Base-by-base conservation (phyloP, 2,329 filamentous ascomycete species). In the Ascocoryne sarcoides region DNA sequence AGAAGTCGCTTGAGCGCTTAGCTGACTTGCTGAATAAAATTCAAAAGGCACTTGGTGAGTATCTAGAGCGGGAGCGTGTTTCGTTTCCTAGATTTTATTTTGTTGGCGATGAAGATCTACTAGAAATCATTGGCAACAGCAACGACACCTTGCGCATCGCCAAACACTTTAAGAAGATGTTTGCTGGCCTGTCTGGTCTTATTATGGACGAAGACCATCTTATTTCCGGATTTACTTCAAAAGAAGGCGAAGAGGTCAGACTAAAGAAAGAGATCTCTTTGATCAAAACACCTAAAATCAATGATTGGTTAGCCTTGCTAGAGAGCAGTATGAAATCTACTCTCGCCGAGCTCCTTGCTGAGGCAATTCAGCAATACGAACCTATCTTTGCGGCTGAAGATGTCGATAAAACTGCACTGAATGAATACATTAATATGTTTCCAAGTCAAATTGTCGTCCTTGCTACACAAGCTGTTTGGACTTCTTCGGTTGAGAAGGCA, bases 81-180 rank as follows among this genome's bases (percentile, higher is more conserved):
- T 94, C 90, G 0, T 99, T 99, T 67, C 92, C 92, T 32, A 81
- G 92, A 43, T 99, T 99, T 70, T 99, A 99, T 68, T 99, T 98
- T 55, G 93, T 99, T 42, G 92, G 92, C 62, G 93, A 99, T 56
- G 93, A 99, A 60, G 92, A 99, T 64, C 69, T 99, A 42, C 73
- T 99, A 17, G 92, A 99, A 63, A 99, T 99, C 66, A 99, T 99
- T 50, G 92, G 92, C 60, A 99, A 99, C 63, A 96, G 90, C 66
- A 95, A 95, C 57, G 92, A 99, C 58, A 95, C 90, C 8, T 68
- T 92, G 45, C 88, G 92, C 40, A 93, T 98, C 51, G 87, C 92
- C 30, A 98, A 98, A 62, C 93, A 99, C 67, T 88, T 99, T 70
- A 90, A 94, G 62, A 99, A 99, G 71, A 99, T 99, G 92, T 99